Evolutionary conservation across 176 grass and related monocot genomes (phyloP).

Genomic region (Panicum miliaceum): DNA sequence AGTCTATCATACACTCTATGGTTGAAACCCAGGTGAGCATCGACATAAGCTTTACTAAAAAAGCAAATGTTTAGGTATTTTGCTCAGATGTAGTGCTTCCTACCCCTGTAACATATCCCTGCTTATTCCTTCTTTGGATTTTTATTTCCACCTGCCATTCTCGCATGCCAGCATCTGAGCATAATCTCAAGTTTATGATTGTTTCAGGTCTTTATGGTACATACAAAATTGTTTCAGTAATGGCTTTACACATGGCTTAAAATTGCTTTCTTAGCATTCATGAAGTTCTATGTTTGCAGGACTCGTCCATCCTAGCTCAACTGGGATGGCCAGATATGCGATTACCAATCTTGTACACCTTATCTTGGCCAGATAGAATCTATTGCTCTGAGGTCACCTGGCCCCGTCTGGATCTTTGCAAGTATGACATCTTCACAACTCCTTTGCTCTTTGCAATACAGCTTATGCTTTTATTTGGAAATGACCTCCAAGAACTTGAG

Average conservation of each 20-base stretch:
- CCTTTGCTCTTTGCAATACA: slow-evolving; percentile 11
- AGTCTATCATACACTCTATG: slow-evolving; percentile 99
- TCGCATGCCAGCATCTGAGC: neutral
- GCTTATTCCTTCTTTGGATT: neutral
- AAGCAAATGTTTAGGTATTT: slow-evolving; percentile 7
- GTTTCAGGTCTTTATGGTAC: neutral
- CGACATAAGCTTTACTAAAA: neutral
- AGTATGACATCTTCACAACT: slow-evolving; percentile 52
- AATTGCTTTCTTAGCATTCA: slow-evolving; percentile 17
- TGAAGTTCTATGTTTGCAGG: slow-evolving; percentile 54
- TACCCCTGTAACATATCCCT: slow-evolving; percentile 1
- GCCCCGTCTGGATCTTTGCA: slow-evolving; percentile 97
- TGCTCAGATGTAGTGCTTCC: slow-evolving; percentile 2
- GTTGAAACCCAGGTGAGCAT: slow-evolving; percentile 85
- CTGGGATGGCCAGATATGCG: slow-evolving; percentile 98
- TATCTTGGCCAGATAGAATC: slow-evolving; percentile 97
- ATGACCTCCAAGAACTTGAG: neutral
- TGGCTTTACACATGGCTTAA: slow-evolving; percentile 10
- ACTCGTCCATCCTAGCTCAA: slow-evolving; percentile 93
- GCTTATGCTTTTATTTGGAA: slow-evolving; percentile 3
- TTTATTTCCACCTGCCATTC: neutral
- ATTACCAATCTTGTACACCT: slow-evolving; percentile 89
- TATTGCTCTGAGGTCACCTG: slow-evolving; percentile 91
- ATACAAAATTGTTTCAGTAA: slow-evolving; percentile 3
- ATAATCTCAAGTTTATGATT: slow-evolving; percentile 26